Conservation (phyloP, 1,139 yeast genomes). For the Debaryomyces robertsiae region DNA sequence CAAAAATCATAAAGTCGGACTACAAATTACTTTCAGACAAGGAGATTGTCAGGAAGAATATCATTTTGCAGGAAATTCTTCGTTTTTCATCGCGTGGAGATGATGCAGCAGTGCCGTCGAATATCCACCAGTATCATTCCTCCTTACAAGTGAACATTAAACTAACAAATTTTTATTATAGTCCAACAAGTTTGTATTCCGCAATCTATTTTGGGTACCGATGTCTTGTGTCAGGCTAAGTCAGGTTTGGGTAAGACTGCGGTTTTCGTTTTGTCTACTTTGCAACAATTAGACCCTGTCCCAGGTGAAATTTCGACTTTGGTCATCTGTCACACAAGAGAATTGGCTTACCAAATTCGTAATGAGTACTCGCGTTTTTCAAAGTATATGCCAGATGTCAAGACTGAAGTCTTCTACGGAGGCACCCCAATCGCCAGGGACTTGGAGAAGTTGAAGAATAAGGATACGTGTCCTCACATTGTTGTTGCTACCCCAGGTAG, state of each 20-base stretch:
- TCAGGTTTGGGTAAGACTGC: constrained; percentile 99
- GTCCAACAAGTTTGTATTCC: constrained; percentile 99
- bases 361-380: constrained; percentile 98
- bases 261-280: constrained; percentile 91
- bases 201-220: constrained; percentile 96
- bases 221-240: constrained; percentile 97
- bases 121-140: constrained; percentile 9
- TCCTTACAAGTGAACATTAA: constrained; percentile 3
- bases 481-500: constrained; percentile 99
- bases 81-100: too few species aligned
- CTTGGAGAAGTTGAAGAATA: constrained; percentile 83
- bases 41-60: too few species aligned
- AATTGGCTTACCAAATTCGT: constrained; percentile 96
- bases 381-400: constrained; percentile 97
- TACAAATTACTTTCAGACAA: too few species aligned
- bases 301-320: constrained; percentile 95
- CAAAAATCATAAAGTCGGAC: too few species aligned
- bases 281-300: constrained; percentile 96
- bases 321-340: constrained; percentile 97
- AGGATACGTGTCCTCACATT: constrained; percentile 94
- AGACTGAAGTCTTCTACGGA: constrained; percentile 96
- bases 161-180: constrained; percentile 28
- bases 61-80: too few species aligned
- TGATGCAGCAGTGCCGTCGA: constrained; percentile 6
- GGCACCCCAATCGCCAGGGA: constrained; percentile 90